Percentiles rank a stretch among this genome's conserved stretches.
Conservation (phyloP, 805 yeast genomes). For the Hanseniaspora mollemarum region DNA sequence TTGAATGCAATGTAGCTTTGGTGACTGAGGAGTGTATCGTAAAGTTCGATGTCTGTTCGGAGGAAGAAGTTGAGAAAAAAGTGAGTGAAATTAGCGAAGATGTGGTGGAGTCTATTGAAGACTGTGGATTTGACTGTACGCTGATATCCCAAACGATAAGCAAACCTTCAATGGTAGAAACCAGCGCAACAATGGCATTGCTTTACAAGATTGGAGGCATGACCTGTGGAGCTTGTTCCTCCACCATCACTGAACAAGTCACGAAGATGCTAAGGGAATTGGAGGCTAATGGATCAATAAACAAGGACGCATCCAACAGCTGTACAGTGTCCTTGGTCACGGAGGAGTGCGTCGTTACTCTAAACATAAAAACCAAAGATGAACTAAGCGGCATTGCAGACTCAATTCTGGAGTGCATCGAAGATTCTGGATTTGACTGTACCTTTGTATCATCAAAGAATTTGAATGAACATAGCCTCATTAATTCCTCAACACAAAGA, state of each 20-base stretch:
- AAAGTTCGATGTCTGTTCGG: constrained; percentile 17
- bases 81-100: constrained; percentile 51
- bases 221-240: constrained; percentile 84
- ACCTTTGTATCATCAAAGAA: constrained; percentile 16
- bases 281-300: constrained; percentile 23
- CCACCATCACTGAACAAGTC: constrained; percentile 46
- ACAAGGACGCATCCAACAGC: constrained; percentile 40
- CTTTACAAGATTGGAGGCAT: constrained; percentile 43
- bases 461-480: constrained; percentile 17
- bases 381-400: not conserved
- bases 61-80: constrained; percentile 28
- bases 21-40: constrained; percentile 60
- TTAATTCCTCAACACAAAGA: not conserved
- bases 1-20: constrained; percentile 24
- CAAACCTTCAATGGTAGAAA: not conserved
- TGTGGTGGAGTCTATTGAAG: constrained; percentile 58
- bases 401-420: constrained; percentile 43
- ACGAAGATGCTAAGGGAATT: not conserved
- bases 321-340: constrained; percentile 15
- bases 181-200: not conserved
- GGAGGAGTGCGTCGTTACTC: constrained; percentile 55
- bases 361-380: constrained; percentile 25
- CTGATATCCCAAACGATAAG: constrained; percentile 32
- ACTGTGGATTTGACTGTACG: constrained; percentile 59
- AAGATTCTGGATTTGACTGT: constrained; percentile 69